phyloP scores from a whole-genome alignment of 768 basidiomycete genomes.

The Guyanaporus albipodus region DNA sequence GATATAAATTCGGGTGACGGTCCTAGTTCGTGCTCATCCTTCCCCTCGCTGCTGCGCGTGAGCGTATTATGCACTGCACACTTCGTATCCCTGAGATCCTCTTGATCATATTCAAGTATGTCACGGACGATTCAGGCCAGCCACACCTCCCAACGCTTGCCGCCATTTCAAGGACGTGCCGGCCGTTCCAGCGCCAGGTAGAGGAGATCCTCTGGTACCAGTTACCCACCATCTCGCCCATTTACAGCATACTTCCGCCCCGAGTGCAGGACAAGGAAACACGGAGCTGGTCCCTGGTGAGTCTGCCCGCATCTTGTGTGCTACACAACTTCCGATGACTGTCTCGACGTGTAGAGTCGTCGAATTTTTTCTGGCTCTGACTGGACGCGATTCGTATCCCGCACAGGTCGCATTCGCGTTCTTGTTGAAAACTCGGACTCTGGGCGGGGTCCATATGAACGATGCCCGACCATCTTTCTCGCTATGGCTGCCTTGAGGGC shows the following conservation, averaged over 20 bases:
- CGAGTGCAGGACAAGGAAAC: slow-evolving; percentile 11
- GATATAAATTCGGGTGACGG: not conserved
- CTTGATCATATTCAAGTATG: slow-evolving; percentile 17
- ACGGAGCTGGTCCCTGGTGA: slow-evolving; percentile 20
- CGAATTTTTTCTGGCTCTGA: slow-evolving; percentile 14
- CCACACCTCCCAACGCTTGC: slow-evolving; percentile 17
- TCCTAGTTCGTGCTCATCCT: slow-evolving; percentile 6
- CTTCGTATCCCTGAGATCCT: slow-evolving; percentile 22
- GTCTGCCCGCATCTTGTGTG: not conserved
- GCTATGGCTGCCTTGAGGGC: slow-evolving; percentile 16
- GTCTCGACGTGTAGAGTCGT: slow-evolving; percentile 11
- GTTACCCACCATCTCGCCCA: slow-evolving; percentile 5
- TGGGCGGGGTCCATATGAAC: not conserved
- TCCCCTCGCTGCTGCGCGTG: not conserved
- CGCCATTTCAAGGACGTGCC: slow-evolving; percentile 28
- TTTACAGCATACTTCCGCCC: slow-evolving; percentile 17
- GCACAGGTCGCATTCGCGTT: slow-evolving; percentile 15
- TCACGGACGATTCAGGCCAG: slow-evolving; percentile 16
- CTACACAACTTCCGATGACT: not conserved
- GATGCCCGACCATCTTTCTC: slow-evolving; percentile 5
- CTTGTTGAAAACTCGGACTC: slow-evolving; percentile 1
- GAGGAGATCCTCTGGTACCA: slow-evolving; percentile 25
- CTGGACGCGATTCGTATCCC: slow-evolving; percentile 18
- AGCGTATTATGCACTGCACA: slow-evolving; percentile 13
- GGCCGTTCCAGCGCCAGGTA: slow-evolving; percentile 14